Conservation (phyloP, 225 moss, liverwort and hornwort species). For the Ulota crispa region DNA sequence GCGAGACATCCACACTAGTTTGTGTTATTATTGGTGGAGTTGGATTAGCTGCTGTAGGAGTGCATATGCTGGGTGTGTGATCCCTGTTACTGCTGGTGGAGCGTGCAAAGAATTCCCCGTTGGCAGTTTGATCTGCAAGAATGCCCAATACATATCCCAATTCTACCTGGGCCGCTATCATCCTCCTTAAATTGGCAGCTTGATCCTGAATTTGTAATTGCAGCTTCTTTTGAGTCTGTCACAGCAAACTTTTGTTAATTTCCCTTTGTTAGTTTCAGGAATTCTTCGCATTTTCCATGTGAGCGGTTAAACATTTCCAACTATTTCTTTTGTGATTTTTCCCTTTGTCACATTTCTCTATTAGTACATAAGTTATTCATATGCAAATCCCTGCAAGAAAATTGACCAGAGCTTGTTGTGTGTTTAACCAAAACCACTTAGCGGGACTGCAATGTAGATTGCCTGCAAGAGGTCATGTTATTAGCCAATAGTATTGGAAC, state of each 20-base stretch:
- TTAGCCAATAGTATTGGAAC: neutral
- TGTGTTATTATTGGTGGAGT: slow-evolving; percentile 19
- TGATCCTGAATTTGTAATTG: slow-evolving; percentile 81
- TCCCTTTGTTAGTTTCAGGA: too few relatives aligned
- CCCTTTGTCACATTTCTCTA: too few relatives aligned
- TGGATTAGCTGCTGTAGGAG: neutral
- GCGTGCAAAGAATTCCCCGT: slow-evolving; percentile 26
- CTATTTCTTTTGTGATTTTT: too few relatives aligned
- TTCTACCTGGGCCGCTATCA: slow-evolving; percentile 71
- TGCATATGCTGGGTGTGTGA: neutral
- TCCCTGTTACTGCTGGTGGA: neutral
- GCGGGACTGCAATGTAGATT: neutral
- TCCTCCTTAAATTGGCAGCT: slow-evolving; percentile 66
- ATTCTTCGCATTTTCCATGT: too few relatives aligned
- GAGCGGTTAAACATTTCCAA: too few relatives aligned
- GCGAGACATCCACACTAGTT: slow-evolving; percentile 36
- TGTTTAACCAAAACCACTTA: neutral
- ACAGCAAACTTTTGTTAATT: too few relatives aligned
- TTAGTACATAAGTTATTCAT: too few relatives aligned
- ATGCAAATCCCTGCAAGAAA: too few relatives aligned
- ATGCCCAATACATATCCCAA: slow-evolving; percentile 35
- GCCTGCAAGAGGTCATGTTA: too few relatives aligned
- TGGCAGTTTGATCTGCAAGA: slow-evolving; percentile 32
- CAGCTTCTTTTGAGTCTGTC: slow-evolving; percentile 82
- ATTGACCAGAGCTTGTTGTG: too few relatives aligned